phyloP scores from a whole-genome alignment of 2,329 filamentous ascomycete species.

The Verticillium dahliae region DNA sequence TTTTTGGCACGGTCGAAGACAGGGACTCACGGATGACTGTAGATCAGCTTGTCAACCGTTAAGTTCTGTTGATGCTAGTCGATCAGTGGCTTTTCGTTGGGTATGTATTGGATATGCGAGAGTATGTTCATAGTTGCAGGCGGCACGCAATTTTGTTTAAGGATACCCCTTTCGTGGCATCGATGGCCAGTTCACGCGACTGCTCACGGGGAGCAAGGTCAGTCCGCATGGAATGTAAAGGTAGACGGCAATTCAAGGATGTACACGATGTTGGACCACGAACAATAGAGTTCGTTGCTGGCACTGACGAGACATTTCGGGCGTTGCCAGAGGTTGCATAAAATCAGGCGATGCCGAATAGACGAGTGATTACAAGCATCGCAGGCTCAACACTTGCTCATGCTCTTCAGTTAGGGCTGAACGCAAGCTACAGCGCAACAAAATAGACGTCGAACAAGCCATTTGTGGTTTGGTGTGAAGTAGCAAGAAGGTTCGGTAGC shows the following conservation, averaged over 20 bases:
- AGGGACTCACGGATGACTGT: constrained; percentile 1
- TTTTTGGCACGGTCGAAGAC: not conserved
- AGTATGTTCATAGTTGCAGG: not conserved
- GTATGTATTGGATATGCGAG: not conserved
- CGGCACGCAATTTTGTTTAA: not conserved
- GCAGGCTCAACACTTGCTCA: no score
- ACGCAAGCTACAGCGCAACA: no score
- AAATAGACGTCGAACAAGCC: no score
- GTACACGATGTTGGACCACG: not conserved
- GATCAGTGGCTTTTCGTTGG: not conserved
- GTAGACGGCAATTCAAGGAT: not conserved
- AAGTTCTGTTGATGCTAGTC: not conserved
- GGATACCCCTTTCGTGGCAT: not conserved
- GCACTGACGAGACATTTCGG: no score
- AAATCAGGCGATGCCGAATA: no score
- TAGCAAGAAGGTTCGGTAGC: no score
- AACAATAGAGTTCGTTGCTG: not conserved
- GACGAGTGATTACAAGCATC: no score
- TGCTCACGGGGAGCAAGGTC: not conserved
- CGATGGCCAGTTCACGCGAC: not conserved
- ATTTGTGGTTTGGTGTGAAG: no score
- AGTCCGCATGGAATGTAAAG: not conserved
- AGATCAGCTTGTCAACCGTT: not conserved
- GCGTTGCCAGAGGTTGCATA: no score
- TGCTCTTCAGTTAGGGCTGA: no score